Percentiles rank a stretch among this genome's conserved stretches.
phyloP scores from a whole-genome alignment of 352 stramenopile genomes.

The Thraustochytrium striatum region DNA sequence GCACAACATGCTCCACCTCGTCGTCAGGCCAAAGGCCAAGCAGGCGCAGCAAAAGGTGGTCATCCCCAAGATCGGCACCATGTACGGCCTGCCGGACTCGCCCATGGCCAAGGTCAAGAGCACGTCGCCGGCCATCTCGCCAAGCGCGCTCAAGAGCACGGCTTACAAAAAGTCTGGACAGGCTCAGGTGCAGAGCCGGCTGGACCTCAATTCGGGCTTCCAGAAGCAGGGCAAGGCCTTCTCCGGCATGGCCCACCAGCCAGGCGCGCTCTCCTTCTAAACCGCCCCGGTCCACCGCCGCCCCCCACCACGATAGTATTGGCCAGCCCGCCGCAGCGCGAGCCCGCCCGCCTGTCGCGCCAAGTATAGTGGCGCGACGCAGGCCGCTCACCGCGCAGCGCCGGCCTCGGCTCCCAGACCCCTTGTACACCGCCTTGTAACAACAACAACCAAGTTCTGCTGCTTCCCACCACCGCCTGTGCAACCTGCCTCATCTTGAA shows the following conservation, averaged over 20 bases:
- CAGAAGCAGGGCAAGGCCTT: neutral
- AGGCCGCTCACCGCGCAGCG: too few relatives aligned
- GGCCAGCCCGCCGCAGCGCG: too few relatives aligned
- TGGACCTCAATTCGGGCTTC: neutral
- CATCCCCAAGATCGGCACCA: neutral
- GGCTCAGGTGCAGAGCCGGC: neutral
- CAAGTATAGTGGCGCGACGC: too few relatives aligned
- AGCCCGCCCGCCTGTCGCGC: too few relatives aligned
- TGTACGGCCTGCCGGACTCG: slow-evolving; percentile 8
- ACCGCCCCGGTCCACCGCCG: too few relatives aligned
- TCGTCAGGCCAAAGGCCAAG: neutral
- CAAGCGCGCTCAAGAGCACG: neutral
- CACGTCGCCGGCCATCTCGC: slow-evolving; percentile 26
- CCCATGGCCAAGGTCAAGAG: slow-evolving; percentile 37
- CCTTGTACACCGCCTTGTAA: too few relatives aligned
- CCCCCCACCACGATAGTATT: too few relatives aligned
- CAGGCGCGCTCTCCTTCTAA: too few relatives aligned
- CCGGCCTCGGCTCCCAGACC: too few relatives aligned
- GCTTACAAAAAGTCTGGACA: neutral
- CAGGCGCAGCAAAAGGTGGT: neutral
- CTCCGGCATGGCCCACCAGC: neutral
- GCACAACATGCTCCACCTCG: neutral
- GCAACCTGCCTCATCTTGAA: too few relatives aligned
- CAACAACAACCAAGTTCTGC: too few relatives aligned
- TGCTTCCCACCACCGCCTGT: too few relatives aligned